Evolutionary conservation across 2,329 filamentous ascomycete species (phyloP).

Genomic region (Ophiobolus disseminans): DNA sequence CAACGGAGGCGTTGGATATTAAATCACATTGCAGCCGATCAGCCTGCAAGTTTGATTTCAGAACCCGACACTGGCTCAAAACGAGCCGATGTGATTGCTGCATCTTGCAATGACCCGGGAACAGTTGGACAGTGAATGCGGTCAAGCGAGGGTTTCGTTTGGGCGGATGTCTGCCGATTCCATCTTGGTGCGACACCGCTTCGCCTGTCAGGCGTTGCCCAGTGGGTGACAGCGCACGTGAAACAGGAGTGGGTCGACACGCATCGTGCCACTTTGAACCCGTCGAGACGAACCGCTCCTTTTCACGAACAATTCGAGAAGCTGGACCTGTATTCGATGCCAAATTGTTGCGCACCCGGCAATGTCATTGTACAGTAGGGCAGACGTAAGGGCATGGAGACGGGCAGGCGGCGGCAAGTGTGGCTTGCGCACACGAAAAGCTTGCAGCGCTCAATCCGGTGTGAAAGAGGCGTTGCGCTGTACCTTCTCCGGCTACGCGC

Average conservation of each 20-base stretch:
- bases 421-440: slow-evolving; percentile 3
- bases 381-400: neutral
- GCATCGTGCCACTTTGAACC: neutral
- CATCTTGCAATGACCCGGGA: neutral
- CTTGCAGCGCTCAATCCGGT: slow-evolving; percentile 1
- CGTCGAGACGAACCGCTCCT: neutral
- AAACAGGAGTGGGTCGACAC: neutral
- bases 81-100: neutral
- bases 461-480: slow-evolving; percentile 11
- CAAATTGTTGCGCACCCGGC: too few relatives aligned
- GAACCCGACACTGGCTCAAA: slow-evolving; percentile 1
- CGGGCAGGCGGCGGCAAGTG: neutral
- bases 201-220: slow-evolving; percentile 21
- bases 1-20: neutral
- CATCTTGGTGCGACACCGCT: slow-evolving; percentile 31
- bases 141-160: slow-evolving; percentile 29
- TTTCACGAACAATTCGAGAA: too few relatives aligned
- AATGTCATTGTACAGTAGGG: neutral
- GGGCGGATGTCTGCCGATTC: slow-evolving; percentile 22
- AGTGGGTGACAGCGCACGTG: slow-evolving; percentile 13
- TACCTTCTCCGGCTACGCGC: slow-evolving; percentile 12
- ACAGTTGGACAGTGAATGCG: neutral
- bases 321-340: too few relatives aligned
- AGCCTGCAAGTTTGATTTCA: neutral
- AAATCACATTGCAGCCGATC: neutral